Percentiles rank a stretch among this genome's conserved stretches.
Evolutionary conservation across 345 rosid species (phyloP).

Genomic region (Lepidium africanum): DNA sequence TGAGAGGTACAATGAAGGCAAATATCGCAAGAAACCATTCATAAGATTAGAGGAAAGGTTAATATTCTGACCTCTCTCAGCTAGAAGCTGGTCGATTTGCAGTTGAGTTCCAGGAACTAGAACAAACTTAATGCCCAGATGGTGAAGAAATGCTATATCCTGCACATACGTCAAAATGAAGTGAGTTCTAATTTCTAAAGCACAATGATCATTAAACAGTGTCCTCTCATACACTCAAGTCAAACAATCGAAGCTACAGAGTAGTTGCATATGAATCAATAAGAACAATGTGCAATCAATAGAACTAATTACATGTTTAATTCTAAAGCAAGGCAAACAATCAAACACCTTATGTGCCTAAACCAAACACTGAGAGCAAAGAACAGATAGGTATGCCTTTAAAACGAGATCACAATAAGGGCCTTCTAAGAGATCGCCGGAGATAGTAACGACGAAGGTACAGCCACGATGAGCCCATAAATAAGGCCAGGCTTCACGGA

Average conservation of each 20-base stretch:
- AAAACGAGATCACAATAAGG: constrained; percentile 54
- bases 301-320: neutral
- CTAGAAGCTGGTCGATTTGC: constrained; percentile 78
- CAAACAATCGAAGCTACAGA: neutral
- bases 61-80: constrained; percentile 57
- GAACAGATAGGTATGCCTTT: constrained; percentile 40
- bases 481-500: constrained; percentile 94
- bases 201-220: neutral
- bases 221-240: too few relatives aligned
- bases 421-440: constrained; percentile 58
- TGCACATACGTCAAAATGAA: constrained; percentile 21
- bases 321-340: neutral
- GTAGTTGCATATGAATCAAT: neutral
- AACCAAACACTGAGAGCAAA: neutral
- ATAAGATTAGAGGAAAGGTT: neutral
- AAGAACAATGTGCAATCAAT: neutral
- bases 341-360: constrained; percentile 10
- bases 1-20: neutral
- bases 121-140: constrained; percentile 74
- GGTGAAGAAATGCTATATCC: constrained; percentile 95
- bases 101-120: constrained; percentile 83
- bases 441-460: constrained; percentile 64
- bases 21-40: neutral
- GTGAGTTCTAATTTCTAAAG: neutral
- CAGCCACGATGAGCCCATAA: constrained; percentile 75